A percentile compares a stretch with the other conserved stretches of the same genome.
phyloP scores from a whole-genome alignment of 164 flowering plant species.

The Sextonia rubra region DNA sequence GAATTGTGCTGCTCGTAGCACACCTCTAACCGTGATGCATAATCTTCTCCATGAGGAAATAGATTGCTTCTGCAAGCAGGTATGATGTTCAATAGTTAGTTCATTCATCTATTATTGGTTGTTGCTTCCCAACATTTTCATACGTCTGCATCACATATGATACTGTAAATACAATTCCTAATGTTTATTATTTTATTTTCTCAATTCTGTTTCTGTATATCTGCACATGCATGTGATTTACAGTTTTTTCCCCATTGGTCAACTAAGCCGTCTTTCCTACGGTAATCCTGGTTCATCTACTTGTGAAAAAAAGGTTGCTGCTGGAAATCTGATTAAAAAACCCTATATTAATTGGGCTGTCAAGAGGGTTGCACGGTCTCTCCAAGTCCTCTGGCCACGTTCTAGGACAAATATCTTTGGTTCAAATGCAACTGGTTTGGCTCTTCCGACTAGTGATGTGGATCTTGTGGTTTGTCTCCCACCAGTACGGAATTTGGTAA shows the following conservation, averaged over 20 bases:
- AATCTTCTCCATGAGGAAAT: slow-evolving; percentile 83
- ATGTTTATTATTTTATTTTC: background rate
- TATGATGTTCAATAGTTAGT: slow-evolving; percentile 14
- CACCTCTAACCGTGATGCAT: slow-evolving; percentile 60
- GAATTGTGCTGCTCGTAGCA: slow-evolving; percentile 43
- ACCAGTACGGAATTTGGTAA: slow-evolving; percentile 94
- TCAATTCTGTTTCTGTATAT: background rate
- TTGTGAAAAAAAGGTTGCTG: slow-evolving; percentile 58
- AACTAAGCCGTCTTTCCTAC: slow-evolving; percentile 1
- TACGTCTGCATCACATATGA: background rate
- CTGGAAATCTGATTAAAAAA: slow-evolving; percentile 65
- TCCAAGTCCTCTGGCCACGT: slow-evolving; percentile 97
- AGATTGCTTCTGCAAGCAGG: slow-evolving; percentile 84
- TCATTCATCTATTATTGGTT: background rate
- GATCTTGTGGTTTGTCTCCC: slow-evolving; percentile 98
- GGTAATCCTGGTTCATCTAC: slow-evolving; percentile 16
- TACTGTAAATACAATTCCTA: background rate
- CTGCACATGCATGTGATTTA: background rate
- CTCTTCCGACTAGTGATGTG: slow-evolving; percentile 95
- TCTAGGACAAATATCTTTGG: slow-evolving; percentile 89
- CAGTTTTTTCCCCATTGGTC: background rate
- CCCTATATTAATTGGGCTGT: slow-evolving; percentile 96
- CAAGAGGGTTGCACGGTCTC: slow-evolving; percentile 86
- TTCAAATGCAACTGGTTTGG: slow-evolving; percentile 89
- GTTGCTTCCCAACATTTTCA: background rate